Percentiles rank a stretch among this genome's conserved stretches.
Conservation (phyloP, 345 rosid species). For the Camelina neglecta region DNA sequence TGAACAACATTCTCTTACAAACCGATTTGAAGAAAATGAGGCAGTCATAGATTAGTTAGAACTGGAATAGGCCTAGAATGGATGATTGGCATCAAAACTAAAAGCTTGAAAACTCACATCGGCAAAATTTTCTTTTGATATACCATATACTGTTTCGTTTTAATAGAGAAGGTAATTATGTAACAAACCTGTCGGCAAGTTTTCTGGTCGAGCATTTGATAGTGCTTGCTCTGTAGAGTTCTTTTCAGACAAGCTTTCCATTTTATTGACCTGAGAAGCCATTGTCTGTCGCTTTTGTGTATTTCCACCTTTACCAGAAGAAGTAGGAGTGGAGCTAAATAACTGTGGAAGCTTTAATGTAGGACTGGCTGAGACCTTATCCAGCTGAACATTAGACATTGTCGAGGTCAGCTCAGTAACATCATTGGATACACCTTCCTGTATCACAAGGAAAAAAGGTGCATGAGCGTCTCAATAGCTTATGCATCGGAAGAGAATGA, state of each 20-base stretch:
- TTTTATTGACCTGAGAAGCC: conserved; percentile 62
- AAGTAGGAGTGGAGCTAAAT: conserved; percentile 88
- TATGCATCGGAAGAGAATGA: neutral
- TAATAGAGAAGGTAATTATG: conserved; percentile 19
- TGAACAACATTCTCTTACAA: neutral
- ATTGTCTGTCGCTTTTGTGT: conserved; percentile 69
- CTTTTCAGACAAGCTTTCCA: conserved; percentile 64
- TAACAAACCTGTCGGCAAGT: conserved; percentile 67
- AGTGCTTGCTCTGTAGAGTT: conserved; percentile 60
- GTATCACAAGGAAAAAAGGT: conserved; percentile 31
- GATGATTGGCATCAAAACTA: conserved; percentile 1
- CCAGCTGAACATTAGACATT: conserved; percentile 78
- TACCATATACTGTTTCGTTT: conserved; percentile 9
- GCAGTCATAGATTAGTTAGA: neutral
- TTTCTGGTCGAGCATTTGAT: conserved; percentile 54
- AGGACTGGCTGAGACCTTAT: conserved; percentile 71
- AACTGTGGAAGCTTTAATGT: conserved; percentile 92
- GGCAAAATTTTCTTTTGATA: neutral
- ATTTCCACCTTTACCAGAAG: conserved; percentile 83
- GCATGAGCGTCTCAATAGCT: conserved; percentile 21
- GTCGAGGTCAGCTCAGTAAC: conserved; percentile 69
- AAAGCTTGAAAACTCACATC: neutral
- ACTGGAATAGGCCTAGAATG: neutral
- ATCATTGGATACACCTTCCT: conserved; percentile 82
- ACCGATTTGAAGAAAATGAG: neutral